These are phyloP conservation scores for Halenospora varia DNA, from an alignment of 495 filamentous ascomycete species.

Conservation along the genomic window DNA sequence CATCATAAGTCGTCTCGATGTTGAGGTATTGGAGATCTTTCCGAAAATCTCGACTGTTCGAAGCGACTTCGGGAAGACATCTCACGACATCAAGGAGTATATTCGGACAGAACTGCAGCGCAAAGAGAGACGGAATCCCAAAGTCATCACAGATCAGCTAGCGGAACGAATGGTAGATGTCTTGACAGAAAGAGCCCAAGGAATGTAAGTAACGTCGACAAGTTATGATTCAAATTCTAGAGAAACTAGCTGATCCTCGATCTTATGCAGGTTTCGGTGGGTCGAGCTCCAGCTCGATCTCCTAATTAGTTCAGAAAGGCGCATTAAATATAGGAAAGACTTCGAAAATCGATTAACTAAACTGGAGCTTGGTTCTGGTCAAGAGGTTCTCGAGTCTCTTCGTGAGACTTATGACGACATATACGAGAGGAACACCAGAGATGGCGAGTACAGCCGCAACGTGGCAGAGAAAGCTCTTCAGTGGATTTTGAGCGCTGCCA, in stretches of 20 bases:
- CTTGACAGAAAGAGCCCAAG: neutral
- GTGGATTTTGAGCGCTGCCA: constrained; percentile 1
- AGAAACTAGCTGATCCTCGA: neutral
- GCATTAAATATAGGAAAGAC: constrained; percentile 2
- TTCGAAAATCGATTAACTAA: neutral
- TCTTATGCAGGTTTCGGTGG: constrained; percentile 4
- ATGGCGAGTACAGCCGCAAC: neutral
- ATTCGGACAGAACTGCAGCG: constrained; percentile 1
- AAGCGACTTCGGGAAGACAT: constrained; percentile 2
- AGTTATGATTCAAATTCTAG: neutral
- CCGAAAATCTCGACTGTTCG: neutral
- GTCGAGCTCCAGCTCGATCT: constrained; percentile 8
- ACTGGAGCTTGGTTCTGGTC: constrained; percentile 1
- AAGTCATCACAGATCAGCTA: constrained; percentile 4
- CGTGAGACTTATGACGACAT: constrained; percentile 6
- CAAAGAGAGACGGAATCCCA: constrained; percentile 2
- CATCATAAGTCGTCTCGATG: constrained; percentile 7
- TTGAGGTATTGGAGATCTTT: neutral
- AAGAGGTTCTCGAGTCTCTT: constrained; percentile 2
- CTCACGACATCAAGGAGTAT: constrained; percentile 1
- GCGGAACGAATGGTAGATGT: constrained; percentile 1
- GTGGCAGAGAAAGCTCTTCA: constrained; percentile 1
- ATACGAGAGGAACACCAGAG: constrained; percentile 3
- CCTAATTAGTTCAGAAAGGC: constrained; percentile 1
- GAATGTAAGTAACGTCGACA: constrained; percentile 3